These are phyloP conservation scores for Chloranthus sessilifolius DNA, from an alignment of 164 flowering plant species.

Conservation along the genomic window DNA sequence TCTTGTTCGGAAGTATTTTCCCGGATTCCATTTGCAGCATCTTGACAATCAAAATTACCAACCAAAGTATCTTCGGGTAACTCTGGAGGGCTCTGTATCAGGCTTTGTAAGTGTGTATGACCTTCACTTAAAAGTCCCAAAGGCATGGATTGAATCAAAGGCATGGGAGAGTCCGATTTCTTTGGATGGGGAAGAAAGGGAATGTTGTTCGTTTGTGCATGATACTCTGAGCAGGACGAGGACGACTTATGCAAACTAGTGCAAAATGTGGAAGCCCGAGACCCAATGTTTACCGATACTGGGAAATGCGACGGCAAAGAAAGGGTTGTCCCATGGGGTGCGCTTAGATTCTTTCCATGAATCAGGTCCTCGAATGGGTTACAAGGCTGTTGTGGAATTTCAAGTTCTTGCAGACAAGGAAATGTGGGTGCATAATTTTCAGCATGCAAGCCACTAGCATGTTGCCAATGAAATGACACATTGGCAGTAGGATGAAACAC, in stretches of 20 bases:
- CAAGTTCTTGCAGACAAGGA: background rate
- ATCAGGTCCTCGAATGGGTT: background rate
- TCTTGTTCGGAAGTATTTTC: slow-evolving; percentile 8
- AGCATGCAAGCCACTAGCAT: background rate
- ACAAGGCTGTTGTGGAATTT: background rate
- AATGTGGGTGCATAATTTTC: background rate
- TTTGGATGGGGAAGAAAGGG: slow-evolving; percentile 15
- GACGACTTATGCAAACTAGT: slow-evolving; percentile 13
- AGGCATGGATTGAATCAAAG: background rate
- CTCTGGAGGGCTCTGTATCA: slow-evolving; percentile 5
- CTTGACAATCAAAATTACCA: slow-evolving; percentile 6
- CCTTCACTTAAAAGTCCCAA: background rate
- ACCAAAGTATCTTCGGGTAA: slow-evolving; percentile 11
- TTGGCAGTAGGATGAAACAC: too few species aligned
- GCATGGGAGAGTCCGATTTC: background rate
- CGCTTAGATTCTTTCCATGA: slow-evolving; percentile 6
- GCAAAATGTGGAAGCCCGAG: slow-evolving; percentile 11
- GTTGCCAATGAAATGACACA: slow-evolving; percentile 9
- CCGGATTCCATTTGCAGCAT: background rate
- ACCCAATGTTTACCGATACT: background rate
- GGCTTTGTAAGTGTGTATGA: background rate
- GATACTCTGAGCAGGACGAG: background rate
- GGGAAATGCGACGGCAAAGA: slow-evolving; percentile 1
- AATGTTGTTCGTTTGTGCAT: background rate
- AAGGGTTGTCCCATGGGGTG: background rate